Evolutionary conservation across 176 grass and related monocot species (phyloP), one percentile per base, ranked within the genome.

Genomic region (Saccharum spontaneum): DNA sequence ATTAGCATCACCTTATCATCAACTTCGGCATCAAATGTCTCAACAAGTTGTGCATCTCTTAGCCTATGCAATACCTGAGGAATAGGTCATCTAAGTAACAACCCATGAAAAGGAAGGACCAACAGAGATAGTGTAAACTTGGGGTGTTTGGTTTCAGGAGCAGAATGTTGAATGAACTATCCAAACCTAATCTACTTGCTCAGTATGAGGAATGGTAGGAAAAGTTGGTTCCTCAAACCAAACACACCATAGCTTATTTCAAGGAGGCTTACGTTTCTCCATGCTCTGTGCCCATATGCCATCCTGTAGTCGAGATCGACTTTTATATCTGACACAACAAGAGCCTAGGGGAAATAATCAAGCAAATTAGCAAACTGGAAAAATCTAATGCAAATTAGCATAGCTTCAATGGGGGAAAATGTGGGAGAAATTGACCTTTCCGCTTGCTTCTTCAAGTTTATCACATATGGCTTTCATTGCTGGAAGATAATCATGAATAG

Each of bases 391-490:
- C 10, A 78, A 82, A 69, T 17, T 20, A 86, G 79, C 67, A 84
- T 63, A 26, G 1, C 67, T 60, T 73, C 33, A 67, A 36, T 81
- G 65, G 54, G 63, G 10, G n/a, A 39, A 45, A 84, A 36, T 5
- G 49, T 55, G 37, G 48, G 34, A 48, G 17, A 31, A 37, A 28
- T 73, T 83, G 63, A 97, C 91, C 97, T 98, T 95, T 87, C 84
- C 97, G 26, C 87, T 90, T 63, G 89, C 91, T 90, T 90, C 59
- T 88, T 95, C 97, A 61, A 98, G 97, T 79, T 95, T 95, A 75
- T 94, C 91, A 79, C 97, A 98, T 87, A 98, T 89, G n/a, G 88
- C 91, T 87, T 95, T 93, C 91, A 98, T 98, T 86, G 86, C 93
- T 79, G 97, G 97, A 79, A 95, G 83, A 81, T 83, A 93, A 82